Evolutionary conservation across 495 filamentous ascomycete species (phyloP).

Genomic region (Penicillium herquei): DNA sequence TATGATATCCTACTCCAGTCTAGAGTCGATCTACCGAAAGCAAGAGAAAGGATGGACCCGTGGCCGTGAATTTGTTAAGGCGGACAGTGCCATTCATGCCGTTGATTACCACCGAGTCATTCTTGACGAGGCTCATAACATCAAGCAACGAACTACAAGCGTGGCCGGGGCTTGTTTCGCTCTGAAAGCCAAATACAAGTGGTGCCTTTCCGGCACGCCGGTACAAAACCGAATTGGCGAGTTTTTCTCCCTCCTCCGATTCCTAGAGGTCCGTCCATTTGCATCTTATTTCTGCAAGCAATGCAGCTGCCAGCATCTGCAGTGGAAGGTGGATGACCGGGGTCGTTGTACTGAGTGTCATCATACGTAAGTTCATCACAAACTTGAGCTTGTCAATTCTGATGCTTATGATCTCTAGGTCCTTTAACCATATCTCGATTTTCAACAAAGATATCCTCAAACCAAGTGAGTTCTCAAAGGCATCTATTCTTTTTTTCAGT

Average conservation of each 20-base stretch:
- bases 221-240: constrained; percentile 96
- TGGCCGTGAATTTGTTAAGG: constrained; percentile 70
- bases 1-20: constrained; percentile 92
- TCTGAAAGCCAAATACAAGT: constrained; percentile 79
- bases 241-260: constrained; percentile 91
- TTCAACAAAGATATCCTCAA: constrained; percentile 96
- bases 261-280: constrained; percentile 83
- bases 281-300: constrained; percentile 88
- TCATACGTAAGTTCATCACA: constrained; percentile 38
- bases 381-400: background rate
- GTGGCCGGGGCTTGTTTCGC: constrained; percentile 94
- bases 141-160: constrained; percentile 85
- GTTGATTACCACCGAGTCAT: constrained; percentile 88
- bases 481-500: background rate
- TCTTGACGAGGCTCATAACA: constrained; percentile 94
- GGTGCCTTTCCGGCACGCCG: constrained; percentile 93
- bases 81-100: constrained; percentile 82
- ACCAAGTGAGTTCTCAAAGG: constrained; percentile 51
- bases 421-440: constrained; percentile 85
- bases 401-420: constrained; percentile 39
- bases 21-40: constrained; percentile 89
- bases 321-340: constrained; percentile 74
- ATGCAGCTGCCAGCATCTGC: constrained; percentile 74
- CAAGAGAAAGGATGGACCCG: constrained; percentile 88
- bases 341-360: constrained; percentile 66